phyloP scores from a whole-genome alignment of 441 rosid species.

The Adansonia grandidieri region DNA sequence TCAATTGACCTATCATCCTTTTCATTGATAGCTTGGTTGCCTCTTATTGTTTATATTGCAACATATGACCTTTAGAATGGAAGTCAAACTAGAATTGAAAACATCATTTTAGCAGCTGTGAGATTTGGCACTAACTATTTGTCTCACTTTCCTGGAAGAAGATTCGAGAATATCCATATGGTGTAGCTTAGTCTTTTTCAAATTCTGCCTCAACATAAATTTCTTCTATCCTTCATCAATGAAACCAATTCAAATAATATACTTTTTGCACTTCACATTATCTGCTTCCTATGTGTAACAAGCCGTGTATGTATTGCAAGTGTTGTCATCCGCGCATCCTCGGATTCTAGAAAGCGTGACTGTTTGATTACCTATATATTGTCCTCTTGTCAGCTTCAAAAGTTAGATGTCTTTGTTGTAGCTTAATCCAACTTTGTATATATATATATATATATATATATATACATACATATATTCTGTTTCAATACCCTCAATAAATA shows the following conservation, averaged over 20 bases:
- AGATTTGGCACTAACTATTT: not conserved
- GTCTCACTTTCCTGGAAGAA: not conserved
- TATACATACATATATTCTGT: not conserved
- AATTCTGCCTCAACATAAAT: not conserved
- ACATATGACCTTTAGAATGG: not conserved
- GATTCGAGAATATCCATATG: slow-evolving; percentile 15
- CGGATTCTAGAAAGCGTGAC: too few relatives aligned
- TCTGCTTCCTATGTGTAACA: not conserved
- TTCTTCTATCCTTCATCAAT: not conserved
- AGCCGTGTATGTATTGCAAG: not conserved
- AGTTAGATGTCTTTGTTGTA: not conserved
- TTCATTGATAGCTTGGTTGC: not conserved
- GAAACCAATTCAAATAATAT: slow-evolving; percentile 5
- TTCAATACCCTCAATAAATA: slow-evolving; percentile 5
- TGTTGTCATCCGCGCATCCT: not conserved
- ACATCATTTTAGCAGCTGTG: not conserved
- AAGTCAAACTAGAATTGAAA: slow-evolving; percentile 6
- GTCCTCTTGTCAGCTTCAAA: not conserved
- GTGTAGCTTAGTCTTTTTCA: not conserved
- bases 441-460: not conserved
- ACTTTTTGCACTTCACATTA: not conserved
- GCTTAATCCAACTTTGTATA: not conserved
- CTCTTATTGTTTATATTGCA: not conserved
- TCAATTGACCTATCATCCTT: not conserved
- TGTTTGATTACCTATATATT: not conserved